A percentile compares a stretch with the other conserved stretches of the same genome.
Conservation (phyloP, 371 early-diverging fungal genomes). For the Mucor velutinosus region DNA sequence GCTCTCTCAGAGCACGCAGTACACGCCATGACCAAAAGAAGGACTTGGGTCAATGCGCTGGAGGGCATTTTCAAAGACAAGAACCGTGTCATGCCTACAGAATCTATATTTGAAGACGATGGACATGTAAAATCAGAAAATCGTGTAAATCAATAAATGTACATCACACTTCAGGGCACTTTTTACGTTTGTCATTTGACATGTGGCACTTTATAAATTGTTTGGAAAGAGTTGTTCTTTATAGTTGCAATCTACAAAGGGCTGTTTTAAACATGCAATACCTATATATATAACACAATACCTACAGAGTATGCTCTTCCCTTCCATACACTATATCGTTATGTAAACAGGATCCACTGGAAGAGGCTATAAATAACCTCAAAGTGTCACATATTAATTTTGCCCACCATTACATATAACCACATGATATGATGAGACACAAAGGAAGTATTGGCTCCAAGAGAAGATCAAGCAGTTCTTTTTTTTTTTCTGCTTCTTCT, state of each 20-base stretch:
- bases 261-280: too few species aligned
- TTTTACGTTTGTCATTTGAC: too few species aligned
- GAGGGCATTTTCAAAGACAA: constrained; percentile 46
- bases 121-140: not conserved
- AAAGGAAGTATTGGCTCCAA: not conserved
- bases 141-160: not conserved
- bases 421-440: not conserved
- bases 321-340: not conserved
- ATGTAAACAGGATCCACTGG: not conserved
- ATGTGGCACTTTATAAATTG: too few species aligned
- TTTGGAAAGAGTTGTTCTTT: too few species aligned
- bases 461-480: not conserved
- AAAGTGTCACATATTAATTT: not conserved
- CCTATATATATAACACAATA: too few species aligned
- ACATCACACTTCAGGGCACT: not conserved
- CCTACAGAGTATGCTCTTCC: too few species aligned
- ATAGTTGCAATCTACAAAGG: too few species aligned
- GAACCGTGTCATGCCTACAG: constrained; percentile 38
- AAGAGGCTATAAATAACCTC: not conserved
- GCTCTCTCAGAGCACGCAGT: constrained; percentile 56
- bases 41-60: constrained; percentile 46
- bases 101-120: constrained; percentile 34
- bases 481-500: not conserved
- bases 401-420: not conserved
- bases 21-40: constrained; percentile 58